Percentiles rank a stretch among this genome's conserved stretches.
Evolutionary conservation across 805 yeast genomes (phyloP).

Genomic region (Nakazawaea anatomiae): DNA sequence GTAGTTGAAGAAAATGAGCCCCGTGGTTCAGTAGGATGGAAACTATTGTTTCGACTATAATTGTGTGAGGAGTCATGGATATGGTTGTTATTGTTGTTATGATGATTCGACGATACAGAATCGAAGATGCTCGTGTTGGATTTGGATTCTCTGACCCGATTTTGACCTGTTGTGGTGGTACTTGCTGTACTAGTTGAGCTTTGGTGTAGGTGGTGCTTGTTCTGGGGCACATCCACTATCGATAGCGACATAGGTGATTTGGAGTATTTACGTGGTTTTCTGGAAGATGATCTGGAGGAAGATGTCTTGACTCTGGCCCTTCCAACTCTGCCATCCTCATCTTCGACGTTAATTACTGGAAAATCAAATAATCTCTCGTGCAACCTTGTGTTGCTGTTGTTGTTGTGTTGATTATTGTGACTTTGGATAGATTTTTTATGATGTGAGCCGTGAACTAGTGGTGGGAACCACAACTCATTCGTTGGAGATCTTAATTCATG

Average conservation of each 20-base stretch:
- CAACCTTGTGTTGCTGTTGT: slow-evolving; percentile 13
- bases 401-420: slow-evolving; percentile 2
- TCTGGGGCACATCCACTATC: not conserved
- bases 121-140: slow-evolving; percentile 13
- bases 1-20: slow-evolving; percentile 8
- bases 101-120: slow-evolving; percentile 19
- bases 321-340: slow-evolving; percentile 5
- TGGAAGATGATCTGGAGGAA: not conserved
- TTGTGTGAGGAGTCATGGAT: too few species aligned
- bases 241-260: slow-evolving; percentile 10
- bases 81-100: slow-evolving; percentile 15
- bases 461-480: slow-evolving; percentile 50
- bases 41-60: too few species aligned
- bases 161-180: slow-evolving; percentile 10
- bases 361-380: slow-evolving; percentile 22
- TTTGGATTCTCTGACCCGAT: slow-evolving; percentile 14
- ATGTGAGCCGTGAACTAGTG: not conserved
- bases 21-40: not conserved
- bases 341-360: slow-evolving; percentile 6
- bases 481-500: slow-evolving; percentile 41
- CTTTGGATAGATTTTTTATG: not conserved
- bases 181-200: not conserved
- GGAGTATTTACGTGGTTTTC: slow-evolving; percentile 3
- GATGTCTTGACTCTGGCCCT: not conserved
- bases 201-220: not conserved